phyloP scores from a whole-genome alignment of 2,329 filamentous ascomycete genomes.

The Colletotrichum tanaceti region DNA sequence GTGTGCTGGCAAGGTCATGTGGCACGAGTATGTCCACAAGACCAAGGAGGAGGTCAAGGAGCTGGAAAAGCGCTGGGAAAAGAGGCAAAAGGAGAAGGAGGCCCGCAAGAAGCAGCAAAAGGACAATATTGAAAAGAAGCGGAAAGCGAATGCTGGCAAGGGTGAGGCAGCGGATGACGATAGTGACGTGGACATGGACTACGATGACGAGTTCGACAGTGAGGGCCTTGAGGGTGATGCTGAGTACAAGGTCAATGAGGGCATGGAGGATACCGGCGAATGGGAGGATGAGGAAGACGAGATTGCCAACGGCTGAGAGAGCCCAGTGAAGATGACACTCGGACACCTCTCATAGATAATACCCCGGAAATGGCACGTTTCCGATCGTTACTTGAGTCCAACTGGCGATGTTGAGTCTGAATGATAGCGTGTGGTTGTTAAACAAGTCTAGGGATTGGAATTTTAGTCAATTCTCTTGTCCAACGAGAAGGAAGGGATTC shows the following conservation, averaged over 20 bases:
- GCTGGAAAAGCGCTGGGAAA: slow-evolving; percentile 85
- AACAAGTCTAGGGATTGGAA: too few relatives aligned
- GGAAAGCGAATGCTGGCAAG: slow-evolving; percentile 61
- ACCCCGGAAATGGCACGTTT: slow-evolving; percentile 27
- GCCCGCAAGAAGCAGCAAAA: slow-evolving; percentile 83
- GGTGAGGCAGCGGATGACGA: slow-evolving; percentile 49
- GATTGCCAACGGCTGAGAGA: slow-evolving; percentile 47
- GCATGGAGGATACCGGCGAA: slow-evolving; percentile 62
- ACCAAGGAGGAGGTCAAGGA: slow-evolving; percentile 79
- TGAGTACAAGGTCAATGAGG: slow-evolving; percentile 61
- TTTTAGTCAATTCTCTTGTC: too few relatives aligned
- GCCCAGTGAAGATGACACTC: neutral
- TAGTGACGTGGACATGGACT: slow-evolving; percentile 55
- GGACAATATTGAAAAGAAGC: slow-evolving; percentile 91
- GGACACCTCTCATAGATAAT: slow-evolving; percentile 18
- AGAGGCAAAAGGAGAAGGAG: slow-evolving; percentile 83
- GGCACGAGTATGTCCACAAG: slow-evolving; percentile 96
- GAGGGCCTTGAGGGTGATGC: slow-evolving; percentile 63
- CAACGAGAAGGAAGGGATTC: too few relatives aligned
- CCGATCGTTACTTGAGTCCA: neutral
- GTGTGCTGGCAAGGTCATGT: slow-evolving; percentile 91
- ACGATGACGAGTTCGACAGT: slow-evolving; percentile 63
- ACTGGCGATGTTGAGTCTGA: neutral
- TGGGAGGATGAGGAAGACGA: slow-evolving; percentile 65
- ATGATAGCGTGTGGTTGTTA: too few relatives aligned